Conservation (phyloP, 768 basidiomycete genomes). For the Amanita pseudoporphyria region DNA sequence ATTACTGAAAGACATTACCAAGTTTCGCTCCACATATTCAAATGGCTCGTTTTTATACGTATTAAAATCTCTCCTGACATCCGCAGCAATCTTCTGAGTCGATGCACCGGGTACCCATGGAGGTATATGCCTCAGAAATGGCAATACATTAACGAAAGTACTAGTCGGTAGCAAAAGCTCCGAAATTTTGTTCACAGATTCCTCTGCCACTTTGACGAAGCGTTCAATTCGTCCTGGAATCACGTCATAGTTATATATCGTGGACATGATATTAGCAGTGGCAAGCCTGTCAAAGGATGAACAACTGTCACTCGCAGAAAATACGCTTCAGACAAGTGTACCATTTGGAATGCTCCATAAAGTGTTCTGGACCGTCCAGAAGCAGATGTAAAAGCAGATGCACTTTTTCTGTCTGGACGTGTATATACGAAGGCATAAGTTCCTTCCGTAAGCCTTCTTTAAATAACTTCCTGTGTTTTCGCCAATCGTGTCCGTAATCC, state of each 20-base stretch:
- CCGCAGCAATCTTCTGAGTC: background rate
- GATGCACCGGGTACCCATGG: constrained; percentile 35
- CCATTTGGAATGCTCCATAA: background rate
- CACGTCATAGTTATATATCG: constrained; percentile 25
- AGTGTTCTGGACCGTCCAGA: background rate
- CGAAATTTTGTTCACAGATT: constrained; percentile 2
- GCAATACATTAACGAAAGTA: constrained; percentile 17
- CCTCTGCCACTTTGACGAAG: constrained; percentile 15
- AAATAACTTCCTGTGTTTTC: background rate
- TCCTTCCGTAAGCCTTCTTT: background rate
- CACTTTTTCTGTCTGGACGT: background rate
- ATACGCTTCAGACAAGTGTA: background rate
- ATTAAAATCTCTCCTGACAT: background rate
- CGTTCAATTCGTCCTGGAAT: constrained; percentile 12
- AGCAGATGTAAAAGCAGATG: background rate
- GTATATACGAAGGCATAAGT: background rate
- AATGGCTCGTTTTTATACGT: background rate
- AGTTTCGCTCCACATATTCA: background rate
- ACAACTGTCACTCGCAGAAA: background rate
- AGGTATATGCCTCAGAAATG: constrained; percentile 30
- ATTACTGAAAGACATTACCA: background rate
- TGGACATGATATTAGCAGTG: constrained; percentile 23
- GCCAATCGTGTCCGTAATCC: constrained; percentile 1
- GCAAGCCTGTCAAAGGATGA: constrained; percentile 18
- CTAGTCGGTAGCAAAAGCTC: constrained; percentile 13